Evolutionary conservation across 139 green algal genomes (phyloP), one percentile per base, ranked within the genome.

Genomic region (Edaphochlamys debaryana): DNA sequence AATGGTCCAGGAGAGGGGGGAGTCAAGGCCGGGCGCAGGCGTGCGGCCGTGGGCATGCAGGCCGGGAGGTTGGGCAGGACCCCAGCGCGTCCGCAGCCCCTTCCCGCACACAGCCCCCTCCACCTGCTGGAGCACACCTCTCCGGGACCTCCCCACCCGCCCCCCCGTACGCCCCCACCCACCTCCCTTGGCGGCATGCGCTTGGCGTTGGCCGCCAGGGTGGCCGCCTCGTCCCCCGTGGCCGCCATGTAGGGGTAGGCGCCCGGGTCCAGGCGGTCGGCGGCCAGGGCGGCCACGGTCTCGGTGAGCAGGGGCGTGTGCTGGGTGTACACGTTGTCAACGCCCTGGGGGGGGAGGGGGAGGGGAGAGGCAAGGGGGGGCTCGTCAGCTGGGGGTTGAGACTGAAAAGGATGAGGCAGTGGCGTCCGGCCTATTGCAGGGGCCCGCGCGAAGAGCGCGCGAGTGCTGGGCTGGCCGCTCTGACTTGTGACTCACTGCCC

Each of bases 291-390:
- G 69, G 95, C 89, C 62, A 99, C 90, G 22, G 94, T 97, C 67
- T 94, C 90, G 7, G 86, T 80, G 67, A 99, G 87, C 76, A 98
- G 86, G 4, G 97, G 97, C 30, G 90, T 92, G 81, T 99, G 97
- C 91, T 99, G 95, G 15, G 96, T 98, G 93, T 98, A 99, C 68
- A 99, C 96, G 64, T 99, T 99, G 69, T 99, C 85, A 19, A 91
- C 87, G 5, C 86, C 90, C 84, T 89, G 72, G 9, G 62, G 20
- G 17, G 78, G 25, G 29, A 22, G 36, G 27, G 52, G 22, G 38
- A n/a, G 48, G 63, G 9, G 38, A 30, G 56, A 30, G 29, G 40
- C 11, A 60, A 25, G 62, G 25, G 30, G 40, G 41, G 5, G n/a
- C n/a, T n/a, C n/a, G n/a, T n/a, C n/a, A n/a, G 68, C 15, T 11